Evolutionary conservation across 2,329 filamentous ascomycete genomes (phyloP), one percentile per base, ranked within the genome.

Genomic region (Cryphonectria nitschkei): DNA sequence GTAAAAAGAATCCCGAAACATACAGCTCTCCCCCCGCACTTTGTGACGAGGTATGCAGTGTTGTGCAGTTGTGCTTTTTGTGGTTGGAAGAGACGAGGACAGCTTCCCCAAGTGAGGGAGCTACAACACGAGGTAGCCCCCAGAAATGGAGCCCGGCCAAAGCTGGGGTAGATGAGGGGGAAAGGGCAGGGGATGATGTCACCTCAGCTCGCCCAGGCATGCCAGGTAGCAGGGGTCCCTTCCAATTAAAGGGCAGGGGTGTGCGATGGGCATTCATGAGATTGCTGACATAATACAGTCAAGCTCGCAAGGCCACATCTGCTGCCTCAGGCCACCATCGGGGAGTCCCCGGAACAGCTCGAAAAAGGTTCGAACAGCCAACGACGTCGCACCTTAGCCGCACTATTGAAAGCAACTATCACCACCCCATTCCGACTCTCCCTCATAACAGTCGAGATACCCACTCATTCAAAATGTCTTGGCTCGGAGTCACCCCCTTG

Each of bases 381-480:
- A 73, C 69, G 69, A 70, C 73, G 56, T 65, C 69, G 61, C 58
- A 65, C 39, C 34, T 29, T 26, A 60, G 58, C 50, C 58, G 60
- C 22, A 74, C 75, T 76, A 68, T 74, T 65, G 65, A 76, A 75
- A 75, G 74, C 72, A 79, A 76, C 76, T 78, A 77, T 71, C 73
- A 75, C 73, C 73, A 73, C 70, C 75, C 78, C 78, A 74, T 74
- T 75, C 76, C 75, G 74, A 77, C 75, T 75, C 78, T 78, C 75
- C 76, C 74, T 76, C 76, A 75, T 78, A 75, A 77, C 78, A 78
- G 79, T 78, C 77, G 76, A 75, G 70, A 71, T 78, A 77, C 76
- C 80, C 76, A 75, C 80, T 68, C 80, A 81, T 79, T 81, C 87
- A 92, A 85, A 79, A 93, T 94, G 92, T 89, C 88, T 85, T 89